Evolutionary conservation across 2,329 filamentous ascomycete species (phyloP).

Genomic region (Colletotrichum falcatum): DNA sequence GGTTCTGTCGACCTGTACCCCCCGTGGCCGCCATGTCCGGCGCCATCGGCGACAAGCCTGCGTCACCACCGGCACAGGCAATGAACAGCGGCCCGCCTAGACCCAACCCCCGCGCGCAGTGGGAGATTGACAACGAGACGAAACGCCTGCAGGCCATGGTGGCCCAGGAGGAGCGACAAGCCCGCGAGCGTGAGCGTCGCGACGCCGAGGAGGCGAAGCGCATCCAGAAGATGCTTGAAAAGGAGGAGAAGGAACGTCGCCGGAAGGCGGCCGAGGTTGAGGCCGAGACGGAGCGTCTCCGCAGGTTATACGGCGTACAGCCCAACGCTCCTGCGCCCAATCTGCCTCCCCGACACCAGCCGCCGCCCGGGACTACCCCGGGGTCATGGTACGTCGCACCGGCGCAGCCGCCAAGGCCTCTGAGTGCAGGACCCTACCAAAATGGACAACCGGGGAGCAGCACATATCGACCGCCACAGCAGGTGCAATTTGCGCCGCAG

Average conservation of each 20-base stretch:
- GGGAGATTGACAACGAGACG: constrained; percentile 79
- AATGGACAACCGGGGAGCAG: constrained; percentile 24
- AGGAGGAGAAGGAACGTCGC: constrained; percentile 72
- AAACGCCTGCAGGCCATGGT: constrained; percentile 73
- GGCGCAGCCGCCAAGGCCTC: constrained; percentile 42
- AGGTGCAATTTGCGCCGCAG: constrained; percentile 43
- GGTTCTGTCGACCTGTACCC: constrained; percentile 29
- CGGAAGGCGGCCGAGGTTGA: constrained; percentile 72
- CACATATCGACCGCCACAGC: constrained; percentile 43
- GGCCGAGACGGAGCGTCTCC: constrained; percentile 85
- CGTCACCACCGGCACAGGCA: constrained; percentile 41
- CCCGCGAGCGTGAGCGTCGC: constrained; percentile 67
- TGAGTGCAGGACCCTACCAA: constrained; percentile 34
- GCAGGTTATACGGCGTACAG: constrained; percentile 72
- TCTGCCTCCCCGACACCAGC: constrained; percentile 45
- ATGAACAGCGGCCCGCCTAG: constrained; percentile 46
- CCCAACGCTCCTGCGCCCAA: constrained; percentile 51
- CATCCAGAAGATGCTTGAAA: constrained; percentile 74
- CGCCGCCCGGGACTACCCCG: constrained; percentile 1
- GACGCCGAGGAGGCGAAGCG: constrained; percentile 60
- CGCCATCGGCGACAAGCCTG: constrained; percentile 50
- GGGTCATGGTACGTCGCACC: constrained; percentile 27
- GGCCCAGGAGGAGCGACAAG: constrained; percentile 61
- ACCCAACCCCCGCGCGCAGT: constrained; percentile 49
- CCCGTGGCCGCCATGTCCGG: constrained; percentile 54